These are phyloP conservation scores for Acacia crassicarpa DNA, from an alignment of 306 rosid species.

Conservation along the genomic window DNA sequence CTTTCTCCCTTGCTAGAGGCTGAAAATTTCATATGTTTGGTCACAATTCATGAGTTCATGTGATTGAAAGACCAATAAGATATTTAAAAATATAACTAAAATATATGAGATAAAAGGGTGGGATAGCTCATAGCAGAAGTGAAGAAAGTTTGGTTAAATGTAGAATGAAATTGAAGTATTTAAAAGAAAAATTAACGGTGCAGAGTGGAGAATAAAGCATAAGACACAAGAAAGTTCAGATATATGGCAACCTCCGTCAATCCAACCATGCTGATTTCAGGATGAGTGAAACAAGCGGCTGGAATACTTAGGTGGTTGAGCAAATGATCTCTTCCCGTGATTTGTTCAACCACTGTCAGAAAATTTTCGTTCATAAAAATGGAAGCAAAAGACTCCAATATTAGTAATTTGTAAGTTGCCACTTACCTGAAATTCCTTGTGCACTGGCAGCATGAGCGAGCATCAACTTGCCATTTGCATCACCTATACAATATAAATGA, in stretches of 20 bases:
- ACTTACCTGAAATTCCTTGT: conserved; percentile 89
- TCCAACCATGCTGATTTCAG: conserved; percentile 97
- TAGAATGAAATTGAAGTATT: conserved; percentile 2
- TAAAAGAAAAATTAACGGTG: background rate
- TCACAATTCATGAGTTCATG: conserved; percentile 2
- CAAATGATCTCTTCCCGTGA: conserved; percentile 87
- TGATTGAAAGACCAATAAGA: background rate
- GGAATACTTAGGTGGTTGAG: conserved; percentile 96
- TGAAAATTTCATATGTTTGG: conserved; percentile 38
- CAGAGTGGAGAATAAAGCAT: conserved; percentile 2
- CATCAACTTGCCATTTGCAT: conserved; percentile 98
- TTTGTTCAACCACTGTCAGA: conserved; percentile 87
- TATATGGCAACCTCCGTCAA: conserved; percentile 67
- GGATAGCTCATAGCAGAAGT: background rate
- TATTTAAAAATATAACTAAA: background rate
- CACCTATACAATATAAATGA: conserved; percentile 87
- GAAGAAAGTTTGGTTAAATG: background rate
- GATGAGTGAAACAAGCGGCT: conserved; percentile 97
- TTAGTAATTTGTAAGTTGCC: conserved; percentile 11
- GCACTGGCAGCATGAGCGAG: conserved; percentile 99
- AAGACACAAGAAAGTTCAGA: conserved; percentile 11
- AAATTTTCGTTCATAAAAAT: conserved; percentile 5
- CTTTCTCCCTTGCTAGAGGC: conserved; percentile 86
- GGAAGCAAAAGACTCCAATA: conserved; percentile 12
- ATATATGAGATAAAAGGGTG: background rate